Evolutionary conservation across 495 filamentous ascomycete genomes (phyloP).

Genomic region (Aspergillus nanangensis): DNA sequence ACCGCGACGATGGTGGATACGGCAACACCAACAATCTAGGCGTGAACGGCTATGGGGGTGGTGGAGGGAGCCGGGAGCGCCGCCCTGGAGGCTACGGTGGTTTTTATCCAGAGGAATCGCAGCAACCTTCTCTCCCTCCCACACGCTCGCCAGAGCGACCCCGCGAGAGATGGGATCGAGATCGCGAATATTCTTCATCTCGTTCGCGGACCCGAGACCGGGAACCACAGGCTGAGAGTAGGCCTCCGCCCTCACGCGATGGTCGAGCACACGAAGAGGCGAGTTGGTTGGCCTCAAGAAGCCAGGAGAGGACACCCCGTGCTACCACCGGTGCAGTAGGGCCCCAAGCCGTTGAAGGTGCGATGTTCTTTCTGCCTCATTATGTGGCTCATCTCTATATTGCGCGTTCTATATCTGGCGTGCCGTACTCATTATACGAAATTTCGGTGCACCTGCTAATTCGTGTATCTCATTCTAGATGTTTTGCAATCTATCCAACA

Average conservation of each 20-base stretch:
- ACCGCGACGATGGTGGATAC: conserved; percentile 34
- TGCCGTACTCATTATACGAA: not conserved
- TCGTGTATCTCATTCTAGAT: conserved; percentile 27
- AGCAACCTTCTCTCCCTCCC: conserved; percentile 23
- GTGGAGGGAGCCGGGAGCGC: conserved; percentile 22
- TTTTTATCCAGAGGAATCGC: conserved; percentile 34
- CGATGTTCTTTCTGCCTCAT: too few relatives aligned
- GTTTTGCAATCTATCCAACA: conserved; percentile 68
- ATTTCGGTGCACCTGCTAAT: not conserved
- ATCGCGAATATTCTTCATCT: conserved; percentile 32
- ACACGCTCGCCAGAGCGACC: conserved; percentile 32
- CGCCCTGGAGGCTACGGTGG: conserved; percentile 45
- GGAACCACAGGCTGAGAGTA: conserved; percentile 22
- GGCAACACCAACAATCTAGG: conserved; percentile 25
- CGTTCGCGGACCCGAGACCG: conserved; percentile 34
- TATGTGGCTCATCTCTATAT: not conserved
- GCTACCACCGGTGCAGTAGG: conserved; percentile 11
- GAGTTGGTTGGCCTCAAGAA: conserved; percentile 17
- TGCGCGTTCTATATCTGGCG: not conserved
- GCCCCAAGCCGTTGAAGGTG: conserved; percentile 41
- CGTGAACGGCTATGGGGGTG: conserved; percentile 30
- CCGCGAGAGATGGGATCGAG: conserved; percentile 32
- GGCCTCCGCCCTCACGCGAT: conserved; percentile 23
- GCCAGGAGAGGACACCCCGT: conserved; percentile 20
- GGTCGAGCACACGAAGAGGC: conserved; percentile 21